phyloP scores from a whole-genome alignment of 164 flowering plant species.

The Chimonanthus salicifolius region DNA sequence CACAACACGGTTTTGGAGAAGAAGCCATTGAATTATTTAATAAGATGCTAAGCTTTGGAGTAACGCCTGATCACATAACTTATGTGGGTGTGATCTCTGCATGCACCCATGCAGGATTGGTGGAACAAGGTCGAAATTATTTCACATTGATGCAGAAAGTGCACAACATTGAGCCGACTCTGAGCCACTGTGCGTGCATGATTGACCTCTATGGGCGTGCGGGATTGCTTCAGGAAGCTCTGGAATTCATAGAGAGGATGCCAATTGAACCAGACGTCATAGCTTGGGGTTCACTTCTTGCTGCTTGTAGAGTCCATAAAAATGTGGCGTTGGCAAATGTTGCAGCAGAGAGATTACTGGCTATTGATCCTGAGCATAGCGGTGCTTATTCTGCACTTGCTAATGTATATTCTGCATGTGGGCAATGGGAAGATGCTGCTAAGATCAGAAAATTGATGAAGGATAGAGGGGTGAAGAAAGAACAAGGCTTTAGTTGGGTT shows the following conservation, averaged over 20 bases:
- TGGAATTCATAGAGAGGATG: conserved; percentile 59
- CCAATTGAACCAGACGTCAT: conserved; percentile 71
- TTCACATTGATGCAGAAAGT: conserved; percentile 43
- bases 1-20: conserved; percentile 76
- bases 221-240: conserved; percentile 64
- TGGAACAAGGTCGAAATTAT: conserved; percentile 50
- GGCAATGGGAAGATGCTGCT: conserved; percentile 73
- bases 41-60: conserved; percentile 42
- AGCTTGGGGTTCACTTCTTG: conserved; percentile 89
- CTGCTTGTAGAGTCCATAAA: conserved; percentile 64
- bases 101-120: conserved; percentile 74
- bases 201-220: conserved; percentile 80
- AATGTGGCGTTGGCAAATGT: conserved; percentile 53
- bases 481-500: conserved; percentile 79
- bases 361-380: conserved; percentile 65
- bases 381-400: conserved; percentile 80
- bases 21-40: conserved; percentile 69
- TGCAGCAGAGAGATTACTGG: conserved; percentile 68
- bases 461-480: conserved; percentile 70
- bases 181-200: conserved; percentile 81
- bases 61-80: conserved; percentile 82
- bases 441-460: conserved; percentile 62
- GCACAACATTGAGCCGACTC: conserved; percentile 61
- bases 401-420: conserved; percentile 60
- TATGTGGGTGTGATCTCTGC: conserved; percentile 88